Conservation (phyloP, 75 land plant species). For the Picea sitchensis region DNA sequence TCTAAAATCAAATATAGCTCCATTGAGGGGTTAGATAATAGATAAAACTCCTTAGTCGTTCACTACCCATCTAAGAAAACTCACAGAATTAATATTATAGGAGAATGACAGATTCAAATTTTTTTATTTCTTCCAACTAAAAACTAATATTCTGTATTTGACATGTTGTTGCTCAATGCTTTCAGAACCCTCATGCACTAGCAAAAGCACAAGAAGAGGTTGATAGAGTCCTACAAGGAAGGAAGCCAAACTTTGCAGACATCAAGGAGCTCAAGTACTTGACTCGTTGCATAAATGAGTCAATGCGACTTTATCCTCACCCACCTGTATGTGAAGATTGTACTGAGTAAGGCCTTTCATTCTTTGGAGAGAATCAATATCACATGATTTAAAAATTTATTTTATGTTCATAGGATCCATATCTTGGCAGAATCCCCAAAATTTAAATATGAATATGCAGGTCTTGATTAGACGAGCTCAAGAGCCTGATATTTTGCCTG, state of each 20-base stretch:
- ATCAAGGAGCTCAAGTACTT: constrained; percentile 79
- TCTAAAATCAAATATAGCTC: too few relatives aligned
- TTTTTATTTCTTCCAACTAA: neutral
- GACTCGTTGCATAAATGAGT: constrained; percentile 90
- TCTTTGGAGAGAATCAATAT: neutral
- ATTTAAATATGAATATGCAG: constrained; percentile 28
- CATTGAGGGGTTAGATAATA: too few relatives aligned
- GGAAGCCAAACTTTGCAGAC: constrained; percentile 67
- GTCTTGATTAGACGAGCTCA: constrained; percentile 91
- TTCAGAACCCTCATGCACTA: constrained; percentile 51
- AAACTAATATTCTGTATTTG: neutral
- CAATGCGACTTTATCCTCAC: constrained; percentile 95
- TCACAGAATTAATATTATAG: too few relatives aligned
- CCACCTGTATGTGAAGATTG: constrained; percentile 75
- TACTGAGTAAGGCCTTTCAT: neutral
- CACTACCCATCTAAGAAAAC: too few relatives aligned
- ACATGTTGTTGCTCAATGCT: neutral
- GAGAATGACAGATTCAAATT: too few relatives aligned
- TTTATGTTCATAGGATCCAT: neutral
- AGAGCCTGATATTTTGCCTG: constrained; percentile 81
- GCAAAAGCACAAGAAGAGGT: constrained; percentile 81
- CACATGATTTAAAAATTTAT: neutral
- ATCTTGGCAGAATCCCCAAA: neutral
- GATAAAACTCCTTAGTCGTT: too few relatives aligned
- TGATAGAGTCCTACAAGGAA: constrained; percentile 75